A percentile compares a stretch with the other conserved stretches of the same genome.
Evolutionary conservation across 306 rosid genomes (phyloP).

Genomic region (Canavalia gladiata): DNA sequence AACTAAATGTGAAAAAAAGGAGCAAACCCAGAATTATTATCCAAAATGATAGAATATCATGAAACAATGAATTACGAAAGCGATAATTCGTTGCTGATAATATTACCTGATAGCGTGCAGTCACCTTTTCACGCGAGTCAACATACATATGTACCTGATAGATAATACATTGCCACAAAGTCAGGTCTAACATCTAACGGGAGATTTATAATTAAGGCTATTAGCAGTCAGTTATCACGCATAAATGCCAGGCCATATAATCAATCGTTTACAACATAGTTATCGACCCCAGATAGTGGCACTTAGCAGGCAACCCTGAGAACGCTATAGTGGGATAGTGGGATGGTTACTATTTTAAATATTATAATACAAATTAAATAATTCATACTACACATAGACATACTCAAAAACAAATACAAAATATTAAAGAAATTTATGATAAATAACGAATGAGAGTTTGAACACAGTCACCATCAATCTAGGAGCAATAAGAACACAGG

Average conservation of each 20-base stretch:
- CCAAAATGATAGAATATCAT: slow-evolving; percentile 33
- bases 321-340: too few species aligned
- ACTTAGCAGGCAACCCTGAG: too few species aligned
- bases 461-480: too few species aligned
- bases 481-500: too few species aligned
- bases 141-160: slow-evolving; percentile 83
- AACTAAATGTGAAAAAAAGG: slow-evolving; percentile 58
- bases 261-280: neutral
- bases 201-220: slow-evolving; percentile 10
- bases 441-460: too few species aligned
- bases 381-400: too few species aligned
- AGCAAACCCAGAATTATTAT: slow-evolving; percentile 38
- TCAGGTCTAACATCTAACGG: slow-evolving; percentile 21
- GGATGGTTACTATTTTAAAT: too few species aligned
- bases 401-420: too few species aligned
- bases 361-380: too few species aligned
- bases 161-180: slow-evolving; percentile 42
- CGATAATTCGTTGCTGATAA: slow-evolving; percentile 40
- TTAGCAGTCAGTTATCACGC: slow-evolving; percentile 10
- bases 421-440: too few species aligned
- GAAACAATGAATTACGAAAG: slow-evolving; percentile 5
- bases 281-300: too few species aligned
- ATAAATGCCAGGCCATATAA: neutral
- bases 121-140: slow-evolving; percentile 70
- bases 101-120: slow-evolving; percentile 94